Base-by-base conservation (phyloP, 2,329 filamentous ascomycete species). In the Sphaerostilbella broomeana region DNA sequence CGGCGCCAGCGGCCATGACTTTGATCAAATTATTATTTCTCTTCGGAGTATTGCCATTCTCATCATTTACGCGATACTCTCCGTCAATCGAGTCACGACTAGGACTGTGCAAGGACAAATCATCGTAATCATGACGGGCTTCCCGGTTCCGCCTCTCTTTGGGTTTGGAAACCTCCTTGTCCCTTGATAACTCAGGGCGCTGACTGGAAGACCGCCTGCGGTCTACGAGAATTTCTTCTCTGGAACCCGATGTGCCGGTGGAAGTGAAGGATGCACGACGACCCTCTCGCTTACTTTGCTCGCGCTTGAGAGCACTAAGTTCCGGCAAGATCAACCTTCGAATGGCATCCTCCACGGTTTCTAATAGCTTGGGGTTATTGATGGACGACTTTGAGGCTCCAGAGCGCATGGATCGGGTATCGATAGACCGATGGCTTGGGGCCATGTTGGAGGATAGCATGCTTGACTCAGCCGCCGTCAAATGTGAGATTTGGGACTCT, bases 261-360 rank as follows among this genome's bases (percentile, higher is more conserved):
- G 74, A 79, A 31, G 63, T 72, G 31, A 72, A 55, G 21, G 85
- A 89, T 42, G 80, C 81, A 40, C 77, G 77, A 9, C 77, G 77
- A 51, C 79, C 82, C 48, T 83, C 75, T 47, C 82, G 79, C 48
- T 83, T 82, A 59, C 86, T 89, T 58, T 90, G 85, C 55, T 95
- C 88, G 52, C 89, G 80, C 61, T 95, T 95, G 39, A 98, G 69
- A 8, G 88, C 86, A 51, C 87, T 90, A 30, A 98, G 71, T 61
- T 98, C 90, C 0, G 92, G 92, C 3, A 98, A 66, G 38, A 95
- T 94, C 35, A 95, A 72, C 34, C 88, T 77, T 47, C 87, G 81
- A 54, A 95, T 94, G 11, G 88, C 88, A 63, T 95, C 88, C 63
- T 95, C 89, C 3, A 95, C 89, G 0, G 88, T 92, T 54, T 92